A percentile compares a stretch with the other conserved stretches of the same genome.
These are phyloP conservation scores for Glycine soja DNA, from an alignment of 306 rosid genomes.

Conservation along the genomic window DNA sequence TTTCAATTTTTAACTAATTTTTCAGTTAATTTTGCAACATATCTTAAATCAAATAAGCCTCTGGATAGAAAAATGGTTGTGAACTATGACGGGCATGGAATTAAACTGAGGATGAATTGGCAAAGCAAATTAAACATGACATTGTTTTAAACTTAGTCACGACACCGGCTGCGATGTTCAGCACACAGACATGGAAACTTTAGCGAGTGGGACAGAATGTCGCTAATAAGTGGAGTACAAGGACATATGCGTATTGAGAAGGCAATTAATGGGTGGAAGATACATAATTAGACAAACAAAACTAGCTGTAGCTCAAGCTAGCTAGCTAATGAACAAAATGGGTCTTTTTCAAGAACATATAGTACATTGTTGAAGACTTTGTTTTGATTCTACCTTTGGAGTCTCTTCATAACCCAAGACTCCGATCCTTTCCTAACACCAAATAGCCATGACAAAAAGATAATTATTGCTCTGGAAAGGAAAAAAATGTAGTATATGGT, in stretches of 20 bases:
- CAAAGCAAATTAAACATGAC: not conserved
- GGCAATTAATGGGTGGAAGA: slow-evolving; percentile 19
- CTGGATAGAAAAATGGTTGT: not conserved
- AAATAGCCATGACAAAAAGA: not conserved
- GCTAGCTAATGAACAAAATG: slow-evolving; percentile 28
- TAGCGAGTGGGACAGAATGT: slow-evolving; percentile 30
- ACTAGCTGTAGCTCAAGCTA: not conserved
- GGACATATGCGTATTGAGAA: not conserved
- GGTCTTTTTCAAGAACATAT: not conserved
- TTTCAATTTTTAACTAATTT: too few relatives aligned
- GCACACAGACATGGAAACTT: not conserved
- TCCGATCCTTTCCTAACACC: slow-evolving; percentile 21
- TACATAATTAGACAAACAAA: not conserved
- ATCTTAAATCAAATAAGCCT: not conserved
- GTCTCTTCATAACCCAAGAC: not conserved
- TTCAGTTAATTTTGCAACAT: too few relatives aligned
- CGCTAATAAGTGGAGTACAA: not conserved
- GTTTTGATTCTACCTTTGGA: too few relatives aligned
- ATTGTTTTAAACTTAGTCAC: not conserved
- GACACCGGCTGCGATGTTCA: not conserved
- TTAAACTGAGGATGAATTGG: not conserved
- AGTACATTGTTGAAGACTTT: not conserved
- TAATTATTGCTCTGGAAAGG: not conserved
- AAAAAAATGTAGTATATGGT: not conserved
- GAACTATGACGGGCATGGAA: not conserved